Base-by-base conservation (phyloP, 352 stramenopile genomes). In the Phytophthora cactorum region DNA sequence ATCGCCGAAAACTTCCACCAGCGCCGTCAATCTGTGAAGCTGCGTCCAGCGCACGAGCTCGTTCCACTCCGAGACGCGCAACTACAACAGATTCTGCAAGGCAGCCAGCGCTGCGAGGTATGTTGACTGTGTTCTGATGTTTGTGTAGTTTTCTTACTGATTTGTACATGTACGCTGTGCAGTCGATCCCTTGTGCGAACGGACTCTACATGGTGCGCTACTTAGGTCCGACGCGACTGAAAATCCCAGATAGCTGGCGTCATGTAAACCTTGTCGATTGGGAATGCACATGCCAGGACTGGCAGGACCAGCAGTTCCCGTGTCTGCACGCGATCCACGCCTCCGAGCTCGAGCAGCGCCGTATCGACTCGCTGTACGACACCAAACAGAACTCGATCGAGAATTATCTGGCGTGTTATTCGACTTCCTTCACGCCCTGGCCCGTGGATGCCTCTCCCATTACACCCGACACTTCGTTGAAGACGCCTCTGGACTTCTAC, bases 111-210 rank as follows among this genome's bases (percentile, higher is more conserved):
- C 27, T 93, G 86, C 38, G 85, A 93, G 83, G 85, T 93, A 72
- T n/a, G 79, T 62, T 32, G 46, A n/a, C 50, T 32, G 11, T 31
- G 47, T 43, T 31, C 38, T 66, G n/a, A 22, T 3, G 6, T 1
- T 7, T 14, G 2, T 59, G 5, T 53, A 31, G 25, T n/a, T 63
- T 61, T 44, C 55, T 72, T 39, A 57, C 56, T 38, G 15, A 39
- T 56, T 41, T 64, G 34, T 38, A 28, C 27, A 1, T 64, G 34
- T 38, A 28, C 27, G 2, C 41, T 5, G 31, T 53, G n/a, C 56
- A 93, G 85, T 92, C 85, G 4, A 89, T 93, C 61, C 81, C 85
- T 44, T 93, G 85, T 63, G 84, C 85, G 25, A 93, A 91, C 60
- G 83, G 83, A 14, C 74, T 88, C 25, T 93, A 83, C 62, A 93